Percentiles rank a stretch among this genome's conserved stretches.
Conservation (phyloP, 176 grass and related monocot species). For the Bromus sterilis region DNA sequence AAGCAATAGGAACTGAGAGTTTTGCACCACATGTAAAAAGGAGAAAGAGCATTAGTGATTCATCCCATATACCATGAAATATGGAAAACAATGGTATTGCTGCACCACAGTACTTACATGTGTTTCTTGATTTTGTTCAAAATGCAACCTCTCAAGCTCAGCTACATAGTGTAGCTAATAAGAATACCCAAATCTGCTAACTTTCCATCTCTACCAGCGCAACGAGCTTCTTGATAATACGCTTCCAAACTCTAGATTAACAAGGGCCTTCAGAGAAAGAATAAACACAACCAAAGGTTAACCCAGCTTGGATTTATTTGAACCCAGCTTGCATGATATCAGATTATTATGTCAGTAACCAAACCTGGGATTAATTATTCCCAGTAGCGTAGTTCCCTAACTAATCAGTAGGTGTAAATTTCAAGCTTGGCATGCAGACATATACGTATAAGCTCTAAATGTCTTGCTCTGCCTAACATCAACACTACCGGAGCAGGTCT, state of each 20-base stretch:
- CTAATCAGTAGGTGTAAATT: neutral
- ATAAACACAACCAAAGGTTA: neutral
- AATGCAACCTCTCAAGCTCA: no score
- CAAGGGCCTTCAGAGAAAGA: conserved; percentile 17
- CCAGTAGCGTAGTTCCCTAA: neutral
- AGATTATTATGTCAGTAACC: neutral
- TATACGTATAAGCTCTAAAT: neutral
- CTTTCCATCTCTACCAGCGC: conserved; percentile 93
- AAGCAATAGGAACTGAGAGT: no score
- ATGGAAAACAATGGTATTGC: no score
- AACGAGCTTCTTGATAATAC: conserved; percentile 96
- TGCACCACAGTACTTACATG: no score
- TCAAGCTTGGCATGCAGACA: neutral
- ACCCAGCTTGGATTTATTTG: neutral
- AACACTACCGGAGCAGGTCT: neutral
- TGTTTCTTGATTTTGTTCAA: no score
- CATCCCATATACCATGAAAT: no score
- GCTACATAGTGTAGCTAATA: no score
- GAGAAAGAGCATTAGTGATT: no score
- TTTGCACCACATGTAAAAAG: no score
- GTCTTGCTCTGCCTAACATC: neutral
- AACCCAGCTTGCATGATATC: neutral
- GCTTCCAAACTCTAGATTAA: conserved; percentile 87
- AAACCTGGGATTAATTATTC: neutral
- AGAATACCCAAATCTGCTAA: conserved; percentile 38